Percentiles rank a stretch among this genome's conserved stretches.
These are phyloP conservation scores for Monosporozyma solicola DNA, from an alignment of 805 yeast species.

Conservation along the genomic window DNA sequence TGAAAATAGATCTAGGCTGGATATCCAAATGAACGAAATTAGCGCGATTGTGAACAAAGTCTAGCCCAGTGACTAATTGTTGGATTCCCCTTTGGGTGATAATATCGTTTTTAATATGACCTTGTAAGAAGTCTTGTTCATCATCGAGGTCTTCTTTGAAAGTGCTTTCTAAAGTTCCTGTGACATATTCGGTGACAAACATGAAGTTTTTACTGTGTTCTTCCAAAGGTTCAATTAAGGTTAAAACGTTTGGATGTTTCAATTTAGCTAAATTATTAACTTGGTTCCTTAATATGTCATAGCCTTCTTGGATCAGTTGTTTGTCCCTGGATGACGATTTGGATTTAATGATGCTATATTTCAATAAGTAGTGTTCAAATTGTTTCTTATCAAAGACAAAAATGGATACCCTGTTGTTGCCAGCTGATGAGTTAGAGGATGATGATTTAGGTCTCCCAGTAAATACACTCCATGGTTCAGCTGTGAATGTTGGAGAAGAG, in stretches of 20 bases:
- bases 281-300: constrained; percentile 56
- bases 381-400: constrained; percentile 79
- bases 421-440: constrained; percentile 27
- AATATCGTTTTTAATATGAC: constrained; percentile 54
- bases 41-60: constrained; percentile 73
- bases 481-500: constrained; percentile 57
- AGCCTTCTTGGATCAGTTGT: constrained; percentile 48
- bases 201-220: constrained; percentile 68
- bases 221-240: constrained; percentile 82
- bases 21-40: constrained; percentile 68
- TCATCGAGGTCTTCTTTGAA: constrained; percentile 26
- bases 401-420: constrained; percentile 52
- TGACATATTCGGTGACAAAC: constrained; percentile 79
- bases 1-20: constrained; percentile 66
- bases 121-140: constrained; percentile 27
- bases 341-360: constrained; percentile 41
- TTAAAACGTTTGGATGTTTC: constrained; percentile 82
- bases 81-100: constrained; percentile 75
- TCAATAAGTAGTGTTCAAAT: constrained; percentile 46
- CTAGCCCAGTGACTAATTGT: constrained; percentile 67
- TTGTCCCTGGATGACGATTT: constrained; percentile 34
- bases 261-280: constrained; percentile 66
- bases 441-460: constrained; percentile 69
- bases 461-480: constrained; percentile 78
- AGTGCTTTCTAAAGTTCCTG: constrained; percentile 42